Percentiles rank a stretch among this genome's conserved stretches.
phyloP scores from a whole-genome alignment of 2,329 filamentous ascomycete species.

The Colletotrichum godetiae region DNA sequence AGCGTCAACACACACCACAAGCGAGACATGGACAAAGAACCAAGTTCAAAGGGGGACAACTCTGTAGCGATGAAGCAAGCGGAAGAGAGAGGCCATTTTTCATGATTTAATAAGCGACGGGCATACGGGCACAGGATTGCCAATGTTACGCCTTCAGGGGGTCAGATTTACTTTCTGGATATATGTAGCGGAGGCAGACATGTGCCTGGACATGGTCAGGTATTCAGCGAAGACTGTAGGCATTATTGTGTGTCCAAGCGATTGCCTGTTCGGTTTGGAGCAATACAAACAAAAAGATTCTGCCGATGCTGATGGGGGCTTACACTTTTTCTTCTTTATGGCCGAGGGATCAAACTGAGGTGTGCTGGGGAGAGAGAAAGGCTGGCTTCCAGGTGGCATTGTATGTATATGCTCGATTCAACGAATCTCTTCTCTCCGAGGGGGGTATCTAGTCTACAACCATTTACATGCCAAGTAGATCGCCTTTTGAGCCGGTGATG shows the following conservation, averaged over 20 bases:
- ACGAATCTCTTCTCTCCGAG: slow-evolving; percentile 12
- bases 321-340: not conserved
- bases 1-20: not conserved
- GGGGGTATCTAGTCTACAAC: slow-evolving; percentile 33
- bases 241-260: slow-evolving; percentile 9
- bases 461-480: slow-evolving; percentile 28
- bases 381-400: not conserved
- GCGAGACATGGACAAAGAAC: not conserved
- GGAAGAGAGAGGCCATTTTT: not conserved
- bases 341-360: not conserved
- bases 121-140: slow-evolving; percentile 4
- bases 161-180: slow-evolving; percentile 4
- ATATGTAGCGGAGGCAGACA: not conserved
- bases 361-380: not conserved
- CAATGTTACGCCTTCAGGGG: not conserved
- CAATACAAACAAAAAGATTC: slow-evolving; percentile 10
- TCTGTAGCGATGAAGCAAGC: not conserved
- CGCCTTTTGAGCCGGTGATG: not conserved
- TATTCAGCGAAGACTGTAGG: not conserved
- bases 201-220: not conserved
- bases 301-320: not conserved
- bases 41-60: not conserved
- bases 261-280: not conserved
- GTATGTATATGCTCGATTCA: slow-evolving; percentile 12
- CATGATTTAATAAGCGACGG: slow-evolving; percentile 4